phyloP scores from a whole-genome alignment of 768 basidiomycete species.

The Lentinula sp. region DNA sequence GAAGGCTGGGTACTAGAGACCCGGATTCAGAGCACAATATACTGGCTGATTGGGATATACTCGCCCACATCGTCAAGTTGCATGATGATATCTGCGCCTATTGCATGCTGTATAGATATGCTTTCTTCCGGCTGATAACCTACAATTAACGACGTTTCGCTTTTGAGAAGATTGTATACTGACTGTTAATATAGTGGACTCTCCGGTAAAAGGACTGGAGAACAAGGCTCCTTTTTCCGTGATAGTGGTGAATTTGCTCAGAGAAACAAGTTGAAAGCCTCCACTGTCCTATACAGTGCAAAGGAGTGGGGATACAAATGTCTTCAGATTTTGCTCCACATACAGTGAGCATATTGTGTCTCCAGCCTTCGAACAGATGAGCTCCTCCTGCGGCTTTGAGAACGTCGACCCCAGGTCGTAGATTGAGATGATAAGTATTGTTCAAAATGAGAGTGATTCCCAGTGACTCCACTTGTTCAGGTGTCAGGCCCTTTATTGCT shows the following conservation, averaged over 20 bases:
- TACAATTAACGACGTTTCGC: constrained; percentile 1
- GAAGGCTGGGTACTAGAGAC: constrained; percentile 66
- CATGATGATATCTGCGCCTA: constrained; percentile 94
- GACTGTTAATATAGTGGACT: constrained; percentile 85
- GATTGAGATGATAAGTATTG: constrained; percentile 85
- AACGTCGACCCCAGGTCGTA: constrained; percentile 76
- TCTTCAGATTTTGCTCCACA: constrained; percentile 15
- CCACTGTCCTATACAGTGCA: constrained; percentile 63
- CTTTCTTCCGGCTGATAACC: constrained; percentile 76
- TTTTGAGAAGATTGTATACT: constrained; percentile 7
- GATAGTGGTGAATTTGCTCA: constrained; percentile 79
- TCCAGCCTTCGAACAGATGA: constrained; percentile 90
- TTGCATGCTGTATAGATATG: constrained; percentile 84
- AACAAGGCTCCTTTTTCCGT: constrained; percentile 89
- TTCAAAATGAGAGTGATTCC: constrained; percentile 83
- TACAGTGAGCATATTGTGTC: constrained; percentile 77
- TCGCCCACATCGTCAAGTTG: constrained; percentile 89
- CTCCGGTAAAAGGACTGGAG: constrained; percentile 78
- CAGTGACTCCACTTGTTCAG: constrained; percentile 76
- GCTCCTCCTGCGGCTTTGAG: constrained; percentile 75
- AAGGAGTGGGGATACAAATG: constrained; percentile 2
- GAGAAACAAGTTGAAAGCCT: constrained; percentile 83
- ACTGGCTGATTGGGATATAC: constrained; percentile 16
- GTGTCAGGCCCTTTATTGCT: constrained; percentile 85
- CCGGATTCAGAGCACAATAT: neutral